Conservation (phyloP, 495 filamentous ascomycete species). For the Poronia punctata region DNA sequence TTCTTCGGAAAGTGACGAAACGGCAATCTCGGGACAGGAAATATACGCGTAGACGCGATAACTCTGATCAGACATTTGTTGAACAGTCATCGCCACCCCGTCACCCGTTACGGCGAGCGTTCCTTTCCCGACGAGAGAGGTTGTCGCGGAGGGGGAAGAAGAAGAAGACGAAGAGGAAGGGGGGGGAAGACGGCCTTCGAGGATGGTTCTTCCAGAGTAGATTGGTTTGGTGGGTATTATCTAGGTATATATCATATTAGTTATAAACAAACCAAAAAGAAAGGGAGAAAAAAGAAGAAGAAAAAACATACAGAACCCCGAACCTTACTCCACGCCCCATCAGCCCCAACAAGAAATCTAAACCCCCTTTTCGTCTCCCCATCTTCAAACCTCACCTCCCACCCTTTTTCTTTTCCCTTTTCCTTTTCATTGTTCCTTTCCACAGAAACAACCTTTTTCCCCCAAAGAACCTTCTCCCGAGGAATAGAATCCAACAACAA, state of each 20-base stretch:
- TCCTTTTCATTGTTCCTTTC: not conserved
- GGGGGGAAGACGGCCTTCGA: constrained; percentile 19
- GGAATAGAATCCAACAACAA: constrained; percentile 40
- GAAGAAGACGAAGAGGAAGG: too few relatives aligned
- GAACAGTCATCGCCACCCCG: constrained; percentile 15
- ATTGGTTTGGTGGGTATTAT: constrained; percentile 19
- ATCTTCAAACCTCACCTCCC: constrained; percentile 20
- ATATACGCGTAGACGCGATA: constrained; percentile 28
- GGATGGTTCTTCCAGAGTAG: constrained; percentile 24
- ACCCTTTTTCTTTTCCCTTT: constrained; percentile 13
- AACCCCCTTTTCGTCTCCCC: constrained; percentile 19
- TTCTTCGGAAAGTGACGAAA: too few relatives aligned
- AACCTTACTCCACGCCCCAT: constrained; percentile 32
- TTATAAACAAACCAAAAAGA: not conserved
- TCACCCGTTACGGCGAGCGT: constrained; percentile 12
- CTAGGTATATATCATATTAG: constrained; percentile 7
- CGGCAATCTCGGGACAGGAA: constrained; percentile 15
- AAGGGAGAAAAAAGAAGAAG: not conserved
- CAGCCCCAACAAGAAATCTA: constrained; percentile 26
- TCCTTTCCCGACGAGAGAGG: constrained; percentile 17
- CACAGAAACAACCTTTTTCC: not conserved
- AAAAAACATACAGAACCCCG: constrained; percentile 18
- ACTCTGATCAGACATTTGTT: constrained; percentile 21
- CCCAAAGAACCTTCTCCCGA: constrained; percentile 24
- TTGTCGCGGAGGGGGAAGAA: too few relatives aligned